Conservation (phyloP, 805 yeast species). For the Candida chauliodis region DNA sequence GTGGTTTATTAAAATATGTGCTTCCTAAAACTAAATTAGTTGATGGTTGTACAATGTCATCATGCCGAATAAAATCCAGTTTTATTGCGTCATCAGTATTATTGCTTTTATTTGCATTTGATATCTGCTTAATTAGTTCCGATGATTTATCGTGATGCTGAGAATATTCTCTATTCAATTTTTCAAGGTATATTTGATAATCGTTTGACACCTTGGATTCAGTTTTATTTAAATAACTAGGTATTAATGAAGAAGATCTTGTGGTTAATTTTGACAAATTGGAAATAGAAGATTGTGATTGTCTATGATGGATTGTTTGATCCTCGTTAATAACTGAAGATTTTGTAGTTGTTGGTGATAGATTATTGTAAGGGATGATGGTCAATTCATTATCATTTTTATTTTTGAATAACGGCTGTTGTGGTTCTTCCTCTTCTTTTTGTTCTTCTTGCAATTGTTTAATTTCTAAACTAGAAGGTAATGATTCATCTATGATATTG, state of each 20-base stretch:
- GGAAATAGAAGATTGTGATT: not conserved
- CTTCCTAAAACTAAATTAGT: slow-evolving; percentile 12
- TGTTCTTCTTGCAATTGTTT: slow-evolving; percentile 1
- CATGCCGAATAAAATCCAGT: slow-evolving; percentile 5
- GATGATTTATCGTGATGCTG: slow-evolving; percentile 2
- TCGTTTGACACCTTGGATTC: slow-evolving; percentile 7
- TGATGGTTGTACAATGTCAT: slow-evolving; percentile 1
- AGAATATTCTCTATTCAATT: slow-evolving; percentile 9
- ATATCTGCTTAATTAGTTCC: not conserved
- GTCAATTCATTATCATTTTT: slow-evolving; percentile 9
- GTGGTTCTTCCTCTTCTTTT: not conserved
- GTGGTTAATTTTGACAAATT: not conserved
- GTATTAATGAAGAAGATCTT: not conserved
- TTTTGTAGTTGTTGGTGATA: slow-evolving; percentile 12
- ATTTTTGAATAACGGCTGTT: not conserved
- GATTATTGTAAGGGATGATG: slow-evolving; percentile 15
- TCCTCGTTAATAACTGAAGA: not conserved
- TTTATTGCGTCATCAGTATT: too few species aligned
- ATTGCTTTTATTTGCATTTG: not conserved
- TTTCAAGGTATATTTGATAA: slow-evolving; percentile 10
- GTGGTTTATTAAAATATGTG: slow-evolving; percentile 36
- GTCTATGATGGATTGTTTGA: slow-evolving; percentile 6
- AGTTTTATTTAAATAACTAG: not conserved
- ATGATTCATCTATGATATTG: slow-evolving; percentile 4
- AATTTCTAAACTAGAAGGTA: slow-evolving; percentile 2